phyloP scores from a whole-genome alignment of 2,329 filamentous ascomycete species.

The Phoma sp. region DNA sequence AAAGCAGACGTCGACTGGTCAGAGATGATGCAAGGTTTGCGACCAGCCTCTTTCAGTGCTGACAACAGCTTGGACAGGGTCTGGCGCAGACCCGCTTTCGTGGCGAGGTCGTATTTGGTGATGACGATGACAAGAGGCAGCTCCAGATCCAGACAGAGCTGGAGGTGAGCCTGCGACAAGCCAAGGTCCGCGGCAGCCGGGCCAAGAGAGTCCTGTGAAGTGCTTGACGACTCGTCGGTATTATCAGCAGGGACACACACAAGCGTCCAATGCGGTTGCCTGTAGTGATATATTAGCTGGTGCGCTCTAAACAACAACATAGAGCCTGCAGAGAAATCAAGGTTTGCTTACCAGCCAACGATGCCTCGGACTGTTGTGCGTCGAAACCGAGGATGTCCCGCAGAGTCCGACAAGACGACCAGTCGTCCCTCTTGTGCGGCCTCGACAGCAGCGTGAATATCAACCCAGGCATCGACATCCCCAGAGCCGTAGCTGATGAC shows the following conservation, averaged over 20 bases:
- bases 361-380: slow-evolving; percentile 87
- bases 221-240: slow-evolving; percentile 57
- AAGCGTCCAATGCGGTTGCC: slow-evolving; percentile 86
- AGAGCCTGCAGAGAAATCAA: background rate
- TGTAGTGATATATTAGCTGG: slow-evolving; percentile 1
- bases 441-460: slow-evolving; percentile 83
- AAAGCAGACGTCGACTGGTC: slow-evolving; percentile 32
- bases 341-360: slow-evolving; percentile 72
- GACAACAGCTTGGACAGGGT: slow-evolving; percentile 78
- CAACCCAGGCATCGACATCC: slow-evolving; percentile 91
- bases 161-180: slow-evolving; percentile 78
- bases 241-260: slow-evolving; percentile 87
- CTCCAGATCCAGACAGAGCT: slow-evolving; percentile 81
- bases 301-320: background rate
- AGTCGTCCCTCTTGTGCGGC: slow-evolving; percentile 74
- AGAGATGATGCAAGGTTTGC: slow-evolving; percentile 73
- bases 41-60: slow-evolving; percentile 75
- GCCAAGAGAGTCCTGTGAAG: slow-evolving; percentile 60
- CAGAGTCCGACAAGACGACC: slow-evolving; percentile 89
- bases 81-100: slow-evolving; percentile 70
- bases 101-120: slow-evolving; percentile 89
- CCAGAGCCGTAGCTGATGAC: slow-evolving; percentile 85
- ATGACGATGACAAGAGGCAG: slow-evolving; percentile 82
- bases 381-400: slow-evolving; percentile 86
- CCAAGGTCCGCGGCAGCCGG: slow-evolving; percentile 67